phyloP scores from a whole-genome alignment of 1,284 basidiomycete genomes.

The Ceratobasidium theobromae region DNA sequence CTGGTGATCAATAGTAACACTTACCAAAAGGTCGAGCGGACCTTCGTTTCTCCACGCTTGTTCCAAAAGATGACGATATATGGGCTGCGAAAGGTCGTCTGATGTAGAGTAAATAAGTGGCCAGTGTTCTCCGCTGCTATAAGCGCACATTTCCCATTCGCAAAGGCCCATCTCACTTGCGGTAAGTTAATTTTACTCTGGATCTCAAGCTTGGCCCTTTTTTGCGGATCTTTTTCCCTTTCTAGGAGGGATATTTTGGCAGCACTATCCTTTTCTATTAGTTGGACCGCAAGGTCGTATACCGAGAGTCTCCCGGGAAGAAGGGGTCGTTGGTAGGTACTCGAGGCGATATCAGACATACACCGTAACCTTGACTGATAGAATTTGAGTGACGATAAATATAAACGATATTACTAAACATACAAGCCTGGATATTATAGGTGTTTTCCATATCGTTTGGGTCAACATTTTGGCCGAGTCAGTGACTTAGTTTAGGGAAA shows the following conservation, averaged over 20 bases:
- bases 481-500: too few species aligned
- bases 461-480: too few species aligned
- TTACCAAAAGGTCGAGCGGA: constrained; percentile 75
- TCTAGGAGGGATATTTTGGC: constrained; percentile 52
- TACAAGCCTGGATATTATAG: too few species aligned
- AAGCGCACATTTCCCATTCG: constrained; percentile 70
- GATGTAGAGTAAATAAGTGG: constrained; percentile 36
- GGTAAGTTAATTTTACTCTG: constrained; percentile 77
- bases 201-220: constrained; percentile 56
- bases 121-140: constrained; percentile 55
- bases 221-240: constrained; percentile 46
- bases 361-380: background rate
- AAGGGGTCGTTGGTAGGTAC: constrained; percentile 51
- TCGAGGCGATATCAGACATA: constrained; percentile 1
- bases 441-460: too few species aligned
- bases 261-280: constrained; percentile 54
- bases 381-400: background rate
- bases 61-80: constrained; percentile 81
- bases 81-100: constrained; percentile 52
- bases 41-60: constrained; percentile 85
- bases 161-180: constrained; percentile 70
- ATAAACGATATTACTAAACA: too few species aligned
- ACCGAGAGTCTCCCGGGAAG: constrained; percentile 68
- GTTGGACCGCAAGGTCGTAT: constrained; percentile 77
- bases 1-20: background rate